These are phyloP conservation scores for Aspergillus eucalypticola DNA, from an alignment of 2,329 filamentous ascomycete species.

Conservation along the genomic window DNA sequence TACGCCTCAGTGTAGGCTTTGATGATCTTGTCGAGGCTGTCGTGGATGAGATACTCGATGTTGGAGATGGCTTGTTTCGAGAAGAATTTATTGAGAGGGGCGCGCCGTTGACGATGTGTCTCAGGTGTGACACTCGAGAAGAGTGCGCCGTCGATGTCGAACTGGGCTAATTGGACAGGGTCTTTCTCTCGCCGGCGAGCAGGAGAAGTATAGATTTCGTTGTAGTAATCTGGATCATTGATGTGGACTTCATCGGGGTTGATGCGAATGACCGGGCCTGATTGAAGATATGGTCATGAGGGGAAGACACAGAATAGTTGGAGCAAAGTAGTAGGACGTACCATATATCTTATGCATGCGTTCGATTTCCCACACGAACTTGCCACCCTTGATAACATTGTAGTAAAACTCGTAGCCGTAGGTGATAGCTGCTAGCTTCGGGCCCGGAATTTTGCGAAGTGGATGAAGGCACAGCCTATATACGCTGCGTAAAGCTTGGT, in stretches of 20 bases:
- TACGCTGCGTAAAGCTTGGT: background rate
- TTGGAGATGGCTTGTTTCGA: conserved; percentile 22
- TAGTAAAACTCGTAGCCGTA: background rate
- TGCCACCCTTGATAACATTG: background rate
- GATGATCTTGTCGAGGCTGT: conserved; percentile 18
- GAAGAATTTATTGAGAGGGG: conserved; percentile 24
- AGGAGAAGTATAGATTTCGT: conserved; percentile 34
- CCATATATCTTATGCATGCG: background rate
- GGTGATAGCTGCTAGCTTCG: background rate
- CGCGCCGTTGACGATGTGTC: conserved; percentile 24
- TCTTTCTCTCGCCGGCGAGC: conserved; percentile 32
- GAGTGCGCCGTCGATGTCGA: conserved; percentile 14
- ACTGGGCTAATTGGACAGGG: conserved; percentile 16
- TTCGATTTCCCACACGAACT: background rate
- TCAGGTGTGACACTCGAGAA: conserved; percentile 23
- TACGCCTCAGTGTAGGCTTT: conserved; percentile 14
- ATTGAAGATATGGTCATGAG: background rate
- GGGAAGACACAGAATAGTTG: no score
- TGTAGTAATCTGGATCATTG: conserved; percentile 36
- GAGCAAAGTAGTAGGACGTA: background rate
- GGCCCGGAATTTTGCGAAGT: background rate
- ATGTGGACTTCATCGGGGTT: conserved; percentile 37
- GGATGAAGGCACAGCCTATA: background rate
- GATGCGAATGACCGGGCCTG: conserved; percentile 39
- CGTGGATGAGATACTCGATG: conserved; percentile 16